Evolutionary conservation across 139 green algal genomes (phyloP), one percentile per base, ranked within the genome.

Genomic region (Chlorella sp.): DNA sequence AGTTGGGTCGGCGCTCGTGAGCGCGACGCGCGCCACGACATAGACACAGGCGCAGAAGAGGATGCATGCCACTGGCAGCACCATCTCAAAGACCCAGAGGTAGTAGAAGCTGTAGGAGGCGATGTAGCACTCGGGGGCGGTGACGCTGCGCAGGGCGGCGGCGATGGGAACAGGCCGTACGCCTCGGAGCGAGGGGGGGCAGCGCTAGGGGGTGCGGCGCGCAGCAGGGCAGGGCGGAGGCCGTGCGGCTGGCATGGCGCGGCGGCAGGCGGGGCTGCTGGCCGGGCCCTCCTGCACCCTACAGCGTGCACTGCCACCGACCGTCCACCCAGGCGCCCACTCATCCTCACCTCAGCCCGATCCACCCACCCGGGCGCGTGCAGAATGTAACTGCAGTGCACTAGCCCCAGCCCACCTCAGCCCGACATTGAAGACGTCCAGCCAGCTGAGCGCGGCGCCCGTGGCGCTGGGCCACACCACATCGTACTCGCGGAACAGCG

Each of bases 401-500:
- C n/a, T n/a, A n/a, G n/a, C n/a, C n/a, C n/a, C n/a, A n/a, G n/a
- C n/a, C n/a, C n/a, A n/a, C n/a, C n/a, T n/a, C n/a, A 84, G 46
- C 58, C 83, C 83, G 1, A 86, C 36, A 56, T 88, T 86, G n/a
- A 82, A 29, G n/a, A 79, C 29, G 66, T 82, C 81, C 35, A 73
- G 61, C 65, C 70, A 88, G 66, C 59, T 50, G 5, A 88, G 51
- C 0, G 60, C 64, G 8, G 41, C 27, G 23, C 36, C 51, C 8
- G 79, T 88, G 29, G 69, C 38, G 6, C 21, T 25, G 7, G 83
- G 83, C 83, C 83, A 88, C 40, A 67, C 11, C 9, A 88, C 64
- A 31, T 88, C 83, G 46, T 86, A 88, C 19, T 77, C 63, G 7
- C 72, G 74, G 36, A 88, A 64, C 56, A 88, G 73, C 6, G 83